Evolutionary conservation across 306 rosid species (phyloP).

Genomic region (Fagus crenata): DNA sequence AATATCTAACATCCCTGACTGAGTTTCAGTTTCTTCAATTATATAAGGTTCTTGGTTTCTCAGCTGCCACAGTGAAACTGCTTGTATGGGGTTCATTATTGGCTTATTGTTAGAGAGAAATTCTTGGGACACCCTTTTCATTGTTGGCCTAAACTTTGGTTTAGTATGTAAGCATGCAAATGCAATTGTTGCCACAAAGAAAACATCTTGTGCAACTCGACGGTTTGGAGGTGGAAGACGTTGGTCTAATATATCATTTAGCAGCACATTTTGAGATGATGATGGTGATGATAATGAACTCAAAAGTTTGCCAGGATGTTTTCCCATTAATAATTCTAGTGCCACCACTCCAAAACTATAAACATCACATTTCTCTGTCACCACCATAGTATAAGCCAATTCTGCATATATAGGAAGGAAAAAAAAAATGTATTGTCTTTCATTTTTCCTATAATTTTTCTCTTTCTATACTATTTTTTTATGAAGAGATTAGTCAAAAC

Average conservation of each 20-base stretch:
- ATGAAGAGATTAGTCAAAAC: background rate
- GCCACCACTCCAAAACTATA: slow-evolving; percentile 23
- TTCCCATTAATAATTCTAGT: slow-evolving; percentile 29
- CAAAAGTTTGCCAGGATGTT: background rate
- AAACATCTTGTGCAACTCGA: background rate
- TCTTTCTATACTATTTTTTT: too few relatives aligned
- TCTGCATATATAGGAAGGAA: background rate
- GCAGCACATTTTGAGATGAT: background rate
- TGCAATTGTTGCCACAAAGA: slow-evolving; percentile 2
- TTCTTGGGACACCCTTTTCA: slow-evolving; percentile 24
- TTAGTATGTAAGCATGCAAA: slow-evolving; percentile 11
- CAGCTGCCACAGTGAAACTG: too few relatives aligned
- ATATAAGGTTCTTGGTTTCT: too few relatives aligned
- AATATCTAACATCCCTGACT: too few relatives aligned
- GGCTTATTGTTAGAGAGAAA: too few relatives aligned
- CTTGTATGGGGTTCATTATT: too few relatives aligned
- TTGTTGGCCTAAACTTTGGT: slow-evolving; percentile 14
- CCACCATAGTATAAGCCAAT: background rate
- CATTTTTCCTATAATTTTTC: too few relatives aligned
- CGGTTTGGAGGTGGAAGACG: background rate
- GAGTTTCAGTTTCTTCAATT: too few relatives aligned
- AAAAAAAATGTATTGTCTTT: background rate
- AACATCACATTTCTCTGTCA: slow-evolving; percentile 27
- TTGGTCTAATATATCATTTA: slow-evolving; percentile 8
- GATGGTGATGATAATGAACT: background rate